Base-by-base conservation (phyloP, 345 rosid genomes). In the Rhodamnia argentea region DNA sequence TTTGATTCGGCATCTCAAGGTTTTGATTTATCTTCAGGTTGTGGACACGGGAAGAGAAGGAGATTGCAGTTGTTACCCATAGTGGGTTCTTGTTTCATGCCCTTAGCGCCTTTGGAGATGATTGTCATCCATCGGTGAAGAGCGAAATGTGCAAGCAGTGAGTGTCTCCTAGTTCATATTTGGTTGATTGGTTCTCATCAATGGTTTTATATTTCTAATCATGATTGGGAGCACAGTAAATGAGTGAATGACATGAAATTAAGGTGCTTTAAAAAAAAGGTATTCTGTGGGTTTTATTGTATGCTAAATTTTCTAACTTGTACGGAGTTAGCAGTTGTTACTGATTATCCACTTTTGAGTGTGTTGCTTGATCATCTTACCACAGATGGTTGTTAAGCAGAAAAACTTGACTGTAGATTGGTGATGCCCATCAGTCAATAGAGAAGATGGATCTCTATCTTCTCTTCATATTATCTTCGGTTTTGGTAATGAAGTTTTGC, bases 11-110 rank as follows among this genome's bases (percentile, higher is more conserved):
- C 40, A 14, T 87, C 83, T 81, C 6, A 29, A 18, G 4, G 57
- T 10, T 42, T 40, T 47, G 58, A 27, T 83, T 52, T 51, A 44
- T 81, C 7, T 86, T 13, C 86, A 95, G 98, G 98, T 52, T 95
- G 89, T 92, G 95, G 93, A 91, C 95, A 58, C 88, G 98, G 29
- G 91, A 91, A 75, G 99, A 97, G 92, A 93, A 90, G 87, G 96
- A 97, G 88, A 93, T 97, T 78, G 99, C 94, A 70, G 56, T 97
- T 26, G 97, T 97, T 12, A 91, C 94, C 88, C 98, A 96, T 55
- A 91, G 96, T 18, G 92, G 92, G 20, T 93, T 96, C 89, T 91
- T 97, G 88, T 93, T 91, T 58, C 83, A 93, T 26, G 89, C 94
- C 10, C 90, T 95, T 4, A 14, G 51, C n/a, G 87, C 90, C 22